phyloP scores from a whole-genome alignment of 257 asterid species.

The Avicennia marina region DNA sequence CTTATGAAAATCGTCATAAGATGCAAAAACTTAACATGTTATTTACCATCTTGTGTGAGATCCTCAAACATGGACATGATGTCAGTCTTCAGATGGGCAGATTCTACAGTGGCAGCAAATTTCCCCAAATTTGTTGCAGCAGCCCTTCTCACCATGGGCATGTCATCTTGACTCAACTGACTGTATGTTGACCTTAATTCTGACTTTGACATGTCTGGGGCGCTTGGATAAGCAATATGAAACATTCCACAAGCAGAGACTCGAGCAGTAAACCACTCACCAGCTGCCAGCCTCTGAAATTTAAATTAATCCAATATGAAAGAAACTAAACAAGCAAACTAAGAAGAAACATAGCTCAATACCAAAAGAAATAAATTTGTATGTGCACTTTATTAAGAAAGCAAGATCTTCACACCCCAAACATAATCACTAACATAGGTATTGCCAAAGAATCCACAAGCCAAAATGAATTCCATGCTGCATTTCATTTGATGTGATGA shows the following conservation, averaged over 20 bases:
- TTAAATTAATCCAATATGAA: neutral
- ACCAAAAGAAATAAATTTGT: no score
- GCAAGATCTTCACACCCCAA: no score
- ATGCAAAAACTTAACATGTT: no score
- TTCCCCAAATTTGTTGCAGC: slow-evolving; percentile 73
- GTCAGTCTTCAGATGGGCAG: slow-evolving; percentile 38
- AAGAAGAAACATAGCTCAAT: no score
- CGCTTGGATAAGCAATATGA: slow-evolving; percentile 87
- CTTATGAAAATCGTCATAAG: no score
- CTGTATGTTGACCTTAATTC: slow-evolving; percentile 76
- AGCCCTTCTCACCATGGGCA: slow-evolving; percentile 97
- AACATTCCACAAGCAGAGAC: slow-evolving; percentile 94
- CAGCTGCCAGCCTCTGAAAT: slow-evolving; percentile 84
- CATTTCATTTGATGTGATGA: no score
- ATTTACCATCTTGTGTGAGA: slow-evolving; percentile 70
- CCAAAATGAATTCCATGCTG: no score
- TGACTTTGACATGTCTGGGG: slow-evolving; percentile 63
- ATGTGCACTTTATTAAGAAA: no score
- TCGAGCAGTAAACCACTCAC: slow-evolving; percentile 97
- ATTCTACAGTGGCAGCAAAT: slow-evolving; percentile 49
- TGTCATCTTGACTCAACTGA: slow-evolving; percentile 87
- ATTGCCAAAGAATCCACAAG: no score
- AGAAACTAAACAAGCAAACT: no score
- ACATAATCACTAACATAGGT: no score
- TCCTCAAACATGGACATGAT: slow-evolving; percentile 67